Percentiles rank a stretch among this genome's conserved stretches.
Evolutionary conservation across 2,329 filamentous ascomycete genomes (phyloP).

Genomic region (Apiospora pterosperma): DNA sequence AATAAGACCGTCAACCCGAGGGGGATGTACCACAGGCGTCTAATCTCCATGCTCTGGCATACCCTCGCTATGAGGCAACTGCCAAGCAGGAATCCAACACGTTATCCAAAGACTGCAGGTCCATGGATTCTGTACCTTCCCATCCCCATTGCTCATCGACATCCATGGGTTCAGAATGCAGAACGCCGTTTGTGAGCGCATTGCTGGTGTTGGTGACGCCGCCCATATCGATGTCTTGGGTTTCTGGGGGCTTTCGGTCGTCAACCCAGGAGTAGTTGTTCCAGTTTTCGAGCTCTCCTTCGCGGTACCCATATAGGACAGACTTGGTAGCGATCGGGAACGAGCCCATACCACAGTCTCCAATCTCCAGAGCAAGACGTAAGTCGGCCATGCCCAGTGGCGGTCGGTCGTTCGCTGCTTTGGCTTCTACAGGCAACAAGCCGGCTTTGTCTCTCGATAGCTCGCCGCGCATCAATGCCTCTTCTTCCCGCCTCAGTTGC

Average conservation of each 20-base stretch:
- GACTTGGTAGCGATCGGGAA: slow-evolving; percentile 73
- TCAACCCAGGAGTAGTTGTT: slow-evolving; percentile 55
- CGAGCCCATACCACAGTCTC: slow-evolving; percentile 71
- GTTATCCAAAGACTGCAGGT: slow-evolving; percentile 50
- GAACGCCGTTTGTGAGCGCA: slow-evolving; percentile 43
- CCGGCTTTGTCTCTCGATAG: slow-evolving; percentile 72
- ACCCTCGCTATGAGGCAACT: slow-evolving; percentile 29
- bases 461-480: slow-evolving; percentile 68
- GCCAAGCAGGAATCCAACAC: slow-evolving; percentile 56
- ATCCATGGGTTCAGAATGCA: slow-evolving; percentile 53
- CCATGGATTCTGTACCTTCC: slow-evolving; percentile 55
- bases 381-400: slow-evolving; percentile 77
- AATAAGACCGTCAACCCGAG: not conserved
- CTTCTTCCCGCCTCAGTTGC: slow-evolving; percentile 74
- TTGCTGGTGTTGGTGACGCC: slow-evolving; percentile 31
- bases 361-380: slow-evolving; percentile 70
- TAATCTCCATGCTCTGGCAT: slow-evolving; percentile 12
- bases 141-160: slow-evolving; percentile 50
- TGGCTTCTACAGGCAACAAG: slow-evolving; percentile 76
- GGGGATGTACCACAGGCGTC: not conserved
- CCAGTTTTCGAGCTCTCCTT: slow-evolving; percentile 71
- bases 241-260: slow-evolving; percentile 25
- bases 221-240: slow-evolving; percentile 28
- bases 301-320: slow-evolving; percentile 68
- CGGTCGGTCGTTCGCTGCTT: slow-evolving; percentile 67